Evolutionary conservation across 495 filamentous ascomycete genomes (phyloP).

Genomic region (Neurospora sp.): DNA sequence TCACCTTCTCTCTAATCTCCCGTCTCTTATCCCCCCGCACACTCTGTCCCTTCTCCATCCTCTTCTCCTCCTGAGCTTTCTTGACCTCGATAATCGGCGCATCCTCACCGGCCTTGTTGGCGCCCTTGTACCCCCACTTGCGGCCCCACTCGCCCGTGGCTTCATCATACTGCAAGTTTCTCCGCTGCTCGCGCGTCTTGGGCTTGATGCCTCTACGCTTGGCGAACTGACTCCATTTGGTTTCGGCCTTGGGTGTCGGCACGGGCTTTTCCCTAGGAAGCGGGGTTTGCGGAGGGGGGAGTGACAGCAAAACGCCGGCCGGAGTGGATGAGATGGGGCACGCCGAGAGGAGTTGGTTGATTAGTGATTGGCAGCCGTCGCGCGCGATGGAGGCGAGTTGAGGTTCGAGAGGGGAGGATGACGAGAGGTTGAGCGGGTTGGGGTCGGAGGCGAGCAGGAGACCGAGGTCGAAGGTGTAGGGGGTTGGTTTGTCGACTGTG

Average conservation of each 20-base stretch:
- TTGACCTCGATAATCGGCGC: conserved; percentile 84
- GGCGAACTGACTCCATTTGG: conserved; percentile 92
- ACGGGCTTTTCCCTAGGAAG: conserved; percentile 87
- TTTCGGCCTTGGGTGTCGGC: conserved; percentile 65
- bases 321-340: conserved; percentile 60
- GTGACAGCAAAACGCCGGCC: conserved; percentile 61
- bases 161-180: conserved; percentile 75
- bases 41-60: conserved; percentile 34
- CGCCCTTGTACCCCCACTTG: conserved; percentile 83
- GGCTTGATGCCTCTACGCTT: conserved; percentile 88
- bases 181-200: conserved; percentile 53
- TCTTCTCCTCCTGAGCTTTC: conserved; percentile 52
- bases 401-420: conserved; percentile 30
- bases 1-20: conserved; percentile 53
- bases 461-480: conserved; percentile 87
- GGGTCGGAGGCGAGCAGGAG: conserved; percentile 73
- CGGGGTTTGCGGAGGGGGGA: conserved; percentile 56
- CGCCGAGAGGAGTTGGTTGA: conserved; percentile 70
- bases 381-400: conserved; percentile 61
- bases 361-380: conserved; percentile 75
- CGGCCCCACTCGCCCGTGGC: conserved; percentile 77
- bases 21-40: conserved; percentile 52
- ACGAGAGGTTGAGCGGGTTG: conserved; percentile 52
- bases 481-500: conserved; percentile 69
- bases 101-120: conserved; percentile 59